A percentile compares a stretch with the other conserved stretches of the same genome.
phyloP scores from a whole-genome alignment of 352 stramenopile species.

The Phytophthora foliorum region DNA sequence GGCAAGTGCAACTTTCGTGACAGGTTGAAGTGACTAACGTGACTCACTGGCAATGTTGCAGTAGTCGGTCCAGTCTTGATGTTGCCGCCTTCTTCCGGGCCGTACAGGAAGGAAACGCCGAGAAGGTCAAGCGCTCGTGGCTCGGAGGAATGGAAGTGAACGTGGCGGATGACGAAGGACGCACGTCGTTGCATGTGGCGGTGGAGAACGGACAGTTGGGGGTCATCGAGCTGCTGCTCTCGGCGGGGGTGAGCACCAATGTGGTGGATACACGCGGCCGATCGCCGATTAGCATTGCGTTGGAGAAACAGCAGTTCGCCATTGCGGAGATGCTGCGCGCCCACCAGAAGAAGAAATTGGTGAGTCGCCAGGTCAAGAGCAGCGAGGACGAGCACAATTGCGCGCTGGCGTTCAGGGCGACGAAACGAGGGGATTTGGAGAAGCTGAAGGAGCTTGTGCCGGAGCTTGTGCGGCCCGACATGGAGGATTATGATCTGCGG shows the following conservation, averaged over 20 bases:
- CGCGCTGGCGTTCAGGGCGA: conserved; percentile 63
- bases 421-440: conserved; percentile 61
- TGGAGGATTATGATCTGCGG: conserved; percentile 81
- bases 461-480: conserved; percentile 62
- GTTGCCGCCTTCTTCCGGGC: conserved; percentile 64
- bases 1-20: conserved; percentile 5
- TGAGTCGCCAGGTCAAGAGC: conserved; percentile 39
- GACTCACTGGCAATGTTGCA: conserved; percentile 17
- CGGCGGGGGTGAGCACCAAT: conserved; percentile 69
- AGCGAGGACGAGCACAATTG: conserved; percentile 55
- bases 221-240: conserved; percentile 82
- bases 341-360: conserved; percentile 63
- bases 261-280: conserved; percentile 64
- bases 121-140: conserved; percentile 84
- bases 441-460: conserved; percentile 67
- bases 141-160: conserved; percentile 74
- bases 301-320: conserved; percentile 62
- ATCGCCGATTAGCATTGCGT: conserved; percentile 72
- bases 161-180: conserved; percentile 55
- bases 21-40: conserved; percentile 21
- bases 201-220: conserved; percentile 76
- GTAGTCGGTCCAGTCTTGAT: conserved; percentile 48
- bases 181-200: conserved; percentile 81
- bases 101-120: conserved; percentile 69
- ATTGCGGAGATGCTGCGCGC: conserved; percentile 75